phyloP scores from a whole-genome alignment of 345 rosid genomes.

The Citrus sp. region DNA sequence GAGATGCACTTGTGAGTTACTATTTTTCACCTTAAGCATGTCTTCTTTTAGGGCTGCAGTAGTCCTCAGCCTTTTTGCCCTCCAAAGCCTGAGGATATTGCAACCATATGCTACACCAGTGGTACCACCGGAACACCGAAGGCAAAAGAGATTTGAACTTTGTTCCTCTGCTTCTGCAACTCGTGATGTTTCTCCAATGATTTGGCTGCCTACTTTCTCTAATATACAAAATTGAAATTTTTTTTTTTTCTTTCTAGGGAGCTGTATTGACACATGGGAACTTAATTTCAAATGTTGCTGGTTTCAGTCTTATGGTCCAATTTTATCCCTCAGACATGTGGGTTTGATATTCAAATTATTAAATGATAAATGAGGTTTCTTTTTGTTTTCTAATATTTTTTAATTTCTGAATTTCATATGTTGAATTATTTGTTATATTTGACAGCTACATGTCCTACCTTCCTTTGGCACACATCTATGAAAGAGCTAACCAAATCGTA shows the following conservation, averaged over 20 bases:
- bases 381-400: not conserved
- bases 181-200: slow-evolving; percentile 9
- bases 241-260: slow-evolving; percentile 46
- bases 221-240: slow-evolving; percentile 6
- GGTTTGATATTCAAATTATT: slow-evolving; percentile 30
- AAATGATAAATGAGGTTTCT: not conserved
- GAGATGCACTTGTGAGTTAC: slow-evolving; percentile 4
- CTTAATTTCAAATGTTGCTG: slow-evolving; percentile 80
- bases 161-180: slow-evolving; percentile 18
- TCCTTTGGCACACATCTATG: slow-evolving; percentile 94
- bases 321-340: slow-evolving; percentile 71
- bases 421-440: slow-evolving; percentile 12
- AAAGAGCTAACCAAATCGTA: slow-evolving; percentile 71
- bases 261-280: slow-evolving; percentile 78
- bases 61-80: slow-evolving; percentile 60
- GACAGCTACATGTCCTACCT: slow-evolving; percentile 83
- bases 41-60: slow-evolving; percentile 66
- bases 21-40: slow-evolving; percentile 15
- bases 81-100: slow-evolving; percentile 80
- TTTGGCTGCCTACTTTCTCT: not conserved
- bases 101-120: slow-evolving; percentile 96
- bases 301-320: slow-evolving; percentile 32
- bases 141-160: slow-evolving; percentile 36
- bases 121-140: slow-evolving; percentile 98
- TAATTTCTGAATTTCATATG: slow-evolving; percentile 2